phyloP scores from a whole-genome alignment of 768 basidiomycete genomes.

The Mycena albidolilacea region DNA sequence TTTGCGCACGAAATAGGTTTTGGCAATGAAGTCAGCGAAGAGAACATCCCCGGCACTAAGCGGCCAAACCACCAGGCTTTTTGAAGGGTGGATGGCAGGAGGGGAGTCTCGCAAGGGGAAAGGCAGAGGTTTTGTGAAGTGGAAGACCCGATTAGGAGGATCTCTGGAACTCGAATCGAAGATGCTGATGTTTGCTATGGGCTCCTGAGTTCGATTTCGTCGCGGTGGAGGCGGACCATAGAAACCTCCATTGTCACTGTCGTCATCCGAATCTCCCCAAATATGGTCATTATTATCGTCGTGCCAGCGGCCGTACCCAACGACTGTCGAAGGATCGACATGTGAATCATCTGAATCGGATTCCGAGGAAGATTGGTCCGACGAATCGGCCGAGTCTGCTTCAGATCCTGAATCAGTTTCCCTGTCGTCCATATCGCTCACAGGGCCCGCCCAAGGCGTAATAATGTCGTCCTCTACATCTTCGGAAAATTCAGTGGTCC shows the following conservation, averaged over 20 bases:
- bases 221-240: no score
- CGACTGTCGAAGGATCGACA: slow-evolving; percentile 15
- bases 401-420: no score
- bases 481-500: slow-evolving; percentile 33
- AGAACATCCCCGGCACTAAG: slow-evolving; percentile 47
- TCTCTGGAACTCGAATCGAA: slow-evolving; percentile 26
- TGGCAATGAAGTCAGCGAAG: slow-evolving; percentile 45
- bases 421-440: slow-evolving; percentile 20
- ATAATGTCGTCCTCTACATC: slow-evolving; percentile 35
- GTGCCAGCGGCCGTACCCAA: slow-evolving; percentile 29
- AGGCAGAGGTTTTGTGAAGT: slow-evolving; percentile 33
- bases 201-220: no score
- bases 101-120: slow-evolving; percentile 47
- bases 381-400: no score
- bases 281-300: slow-evolving; percentile 25
- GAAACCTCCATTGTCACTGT: no score
- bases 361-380: neutral
- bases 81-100: slow-evolving; percentile 45
- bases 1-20: slow-evolving; percentile 46
- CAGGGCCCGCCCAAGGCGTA: slow-evolving; percentile 37
- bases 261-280: slow-evolving; percentile 21
- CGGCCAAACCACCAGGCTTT: slow-evolving; percentile 47
- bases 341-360: slow-evolving; percentile 27
- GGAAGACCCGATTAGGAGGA: slow-evolving; percentile 35
- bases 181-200: slow-evolving; percentile 30